phyloP scores from a whole-genome alignment of 352 stramenopile genomes.

The Phytophthora niederhauseri region DNA sequence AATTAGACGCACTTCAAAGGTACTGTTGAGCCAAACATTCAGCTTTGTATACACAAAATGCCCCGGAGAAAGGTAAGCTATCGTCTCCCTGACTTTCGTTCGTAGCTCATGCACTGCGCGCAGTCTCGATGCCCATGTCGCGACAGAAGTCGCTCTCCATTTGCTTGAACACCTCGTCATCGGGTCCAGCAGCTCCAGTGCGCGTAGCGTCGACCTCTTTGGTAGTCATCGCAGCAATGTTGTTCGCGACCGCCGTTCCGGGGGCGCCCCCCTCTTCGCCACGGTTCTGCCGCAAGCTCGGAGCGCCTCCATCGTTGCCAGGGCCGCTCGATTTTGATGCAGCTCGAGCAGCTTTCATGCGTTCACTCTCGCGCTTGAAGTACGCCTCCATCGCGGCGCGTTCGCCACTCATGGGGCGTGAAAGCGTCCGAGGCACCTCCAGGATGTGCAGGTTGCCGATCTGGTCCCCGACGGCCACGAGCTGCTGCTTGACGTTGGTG shows the following conservation, averaged over 20 bases:
- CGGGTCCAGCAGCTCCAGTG: constrained; percentile 14
- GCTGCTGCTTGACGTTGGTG: constrained; percentile 82
- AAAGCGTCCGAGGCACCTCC: constrained; percentile 90
- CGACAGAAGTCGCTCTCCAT: constrained; percentile 81
- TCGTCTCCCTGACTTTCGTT: neutral
- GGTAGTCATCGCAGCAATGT: neutral
- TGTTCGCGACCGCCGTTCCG: constrained; percentile 9
- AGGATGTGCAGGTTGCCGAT: constrained; percentile 94
- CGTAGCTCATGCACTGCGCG: constrained; percentile 26
- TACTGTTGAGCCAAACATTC: too few species aligned
- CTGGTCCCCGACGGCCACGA: constrained; percentile 92
- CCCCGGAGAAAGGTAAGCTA: too few species aligned
- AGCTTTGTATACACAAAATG: too few species aligned
- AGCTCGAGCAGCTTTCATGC: constrained; percentile 52
- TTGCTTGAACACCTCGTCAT: constrained; percentile 80
- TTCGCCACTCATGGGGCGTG: constrained; percentile 84
- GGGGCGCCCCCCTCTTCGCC: constrained; percentile 12
- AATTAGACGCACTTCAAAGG: neutral
- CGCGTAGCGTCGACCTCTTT: constrained; percentile 28
- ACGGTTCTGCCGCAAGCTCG: constrained; percentile 33
- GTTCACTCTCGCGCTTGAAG: constrained; percentile 90
- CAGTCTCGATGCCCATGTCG: constrained; percentile 65
- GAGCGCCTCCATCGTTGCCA: constrained; percentile 18
- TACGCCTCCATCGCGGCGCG: constrained; percentile 83
- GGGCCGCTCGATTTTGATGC: constrained; percentile 13